Base-by-base conservation (phyloP, 805 yeast species). In the Starmerella scarabaei region DNA sequence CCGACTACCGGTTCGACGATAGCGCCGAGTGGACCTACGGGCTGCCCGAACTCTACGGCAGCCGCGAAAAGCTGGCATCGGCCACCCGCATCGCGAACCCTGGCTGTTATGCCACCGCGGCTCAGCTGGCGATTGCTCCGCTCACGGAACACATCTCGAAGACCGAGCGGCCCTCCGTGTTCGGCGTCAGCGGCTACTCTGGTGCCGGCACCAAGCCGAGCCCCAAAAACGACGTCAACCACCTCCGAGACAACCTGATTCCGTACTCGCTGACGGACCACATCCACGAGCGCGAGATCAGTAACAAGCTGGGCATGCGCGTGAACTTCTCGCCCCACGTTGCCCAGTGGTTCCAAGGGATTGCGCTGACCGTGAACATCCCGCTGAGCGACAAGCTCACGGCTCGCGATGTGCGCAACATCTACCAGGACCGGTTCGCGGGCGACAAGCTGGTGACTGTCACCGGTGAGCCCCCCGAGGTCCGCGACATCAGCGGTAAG, bases 161-260 rank as follows among this genome's bases (percentile, higher is more conserved):
- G 21, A 63, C 66, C 12, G 91, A 91, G 27, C 66, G 70, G 21
- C 97, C 99, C 37, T 67, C 84, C 3, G 69, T 88, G 11, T 91
- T 91, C 58, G 98, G 98, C 57, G 91, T 91, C 26, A 83, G 95
- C 36, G 99, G 99, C 36, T 91, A 88, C 61, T 91, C 98, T 11
- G 99, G 99, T 44, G 98, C 98, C 9, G 99, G 99, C 50, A 86
- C 99, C 29, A 91, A 93, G 65, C 98, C 98, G 43, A 82, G 94
- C 12, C 94, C 94, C 46, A 85, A 86, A 66, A 91, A 91, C 58
- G 96, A 91, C 59, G 65, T 80, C 36, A 68, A 75, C 43, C 68
- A 76, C 56, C 69, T 91, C 58, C 63, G 66, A 45, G 73, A 91
- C 64, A 91, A 91, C 64, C 66, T 91, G 58, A 82, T 91, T 55